A percentile compares a stretch with the other conserved stretches of the same genome.
phyloP scores from a whole-genome alignment of 192 early-diverging fungal species.

The Obelidium mucronatum region DNA sequence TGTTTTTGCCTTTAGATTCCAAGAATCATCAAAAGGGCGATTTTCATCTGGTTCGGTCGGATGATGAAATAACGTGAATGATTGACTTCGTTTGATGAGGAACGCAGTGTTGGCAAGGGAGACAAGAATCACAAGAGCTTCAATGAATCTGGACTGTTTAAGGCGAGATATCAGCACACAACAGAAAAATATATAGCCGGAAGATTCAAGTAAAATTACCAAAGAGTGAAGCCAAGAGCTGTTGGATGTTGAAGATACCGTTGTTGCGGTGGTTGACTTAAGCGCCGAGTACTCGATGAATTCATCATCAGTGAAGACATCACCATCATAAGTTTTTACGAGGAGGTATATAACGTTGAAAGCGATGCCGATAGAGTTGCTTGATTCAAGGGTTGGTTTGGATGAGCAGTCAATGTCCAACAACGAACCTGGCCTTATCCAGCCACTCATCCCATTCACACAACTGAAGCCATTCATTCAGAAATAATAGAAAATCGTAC shows the following conservation, averaged over 20 bases:
- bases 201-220: too few species aligned
- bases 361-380: background rate
- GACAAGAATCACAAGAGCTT: background rate
- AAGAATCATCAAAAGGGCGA: conserved; percentile 5
- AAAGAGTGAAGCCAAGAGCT: background rate
- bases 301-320: conserved; percentile 27
- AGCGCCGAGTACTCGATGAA: conserved; percentile 27
- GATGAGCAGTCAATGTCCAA: background rate
- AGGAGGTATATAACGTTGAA: conserved; percentile 12
- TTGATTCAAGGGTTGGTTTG: background rate
- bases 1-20: conserved; percentile 12
- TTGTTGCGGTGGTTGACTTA: background rate
- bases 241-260: background rate
- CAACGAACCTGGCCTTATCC: background rate
- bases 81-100: background rate
- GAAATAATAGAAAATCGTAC: background rate
- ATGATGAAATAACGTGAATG: conserved; percentile 11
- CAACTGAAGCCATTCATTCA: background rate
- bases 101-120: conserved; percentile 13
- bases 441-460: conserved; percentile 1
- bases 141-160: background rate
- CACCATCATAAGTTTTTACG: conserved; percentile 5
- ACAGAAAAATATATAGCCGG: background rate
- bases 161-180: background rate
- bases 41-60: conserved; percentile 16